These are phyloP conservation scores for Malus hybrid DNA, from an alignment of 331 rosid species.

Conservation along the genomic window DNA sequence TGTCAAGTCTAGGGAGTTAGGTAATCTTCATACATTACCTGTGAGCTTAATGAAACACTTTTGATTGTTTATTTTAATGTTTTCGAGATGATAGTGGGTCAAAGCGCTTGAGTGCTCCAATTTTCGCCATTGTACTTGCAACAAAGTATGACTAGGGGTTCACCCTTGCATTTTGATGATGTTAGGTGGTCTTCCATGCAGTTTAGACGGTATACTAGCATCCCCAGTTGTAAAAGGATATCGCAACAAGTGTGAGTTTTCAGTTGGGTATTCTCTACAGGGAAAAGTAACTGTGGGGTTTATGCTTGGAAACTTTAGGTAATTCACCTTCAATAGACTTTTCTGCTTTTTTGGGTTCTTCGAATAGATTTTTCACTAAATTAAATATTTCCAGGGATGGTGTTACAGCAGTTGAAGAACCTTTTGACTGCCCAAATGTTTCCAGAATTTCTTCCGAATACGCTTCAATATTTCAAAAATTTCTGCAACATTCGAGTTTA, in stretches of 20 bases:
- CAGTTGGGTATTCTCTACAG: slow-evolving; percentile 76
- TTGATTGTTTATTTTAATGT: background rate
- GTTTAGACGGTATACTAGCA: slow-evolving; percentile 72
- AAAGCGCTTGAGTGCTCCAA: slow-evolving; percentile 1
- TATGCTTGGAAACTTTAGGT: slow-evolving; percentile 97
- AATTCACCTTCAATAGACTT: slow-evolving; percentile 10
- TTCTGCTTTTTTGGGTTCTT: background rate
- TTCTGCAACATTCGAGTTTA: slow-evolving; percentile 62
- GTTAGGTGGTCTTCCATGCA: slow-evolving; percentile 91
- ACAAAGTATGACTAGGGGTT: slow-evolving; percentile 6
- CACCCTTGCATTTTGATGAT: slow-evolving; percentile 1
- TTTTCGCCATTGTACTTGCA: background rate
- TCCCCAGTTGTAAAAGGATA: slow-evolving; percentile 83
- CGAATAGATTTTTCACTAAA: background rate
- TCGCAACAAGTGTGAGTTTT: slow-evolving; percentile 94
- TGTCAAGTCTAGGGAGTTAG: slow-evolving; percentile 73
- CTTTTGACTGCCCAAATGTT: slow-evolving; percentile 84
- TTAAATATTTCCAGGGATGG: slow-evolving; percentile 69
- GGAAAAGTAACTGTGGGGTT: slow-evolving; percentile 87
- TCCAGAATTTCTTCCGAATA: slow-evolving; percentile 63
- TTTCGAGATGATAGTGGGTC: background rate
- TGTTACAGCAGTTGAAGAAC: slow-evolving; percentile 91
- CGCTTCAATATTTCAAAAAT: slow-evolving; percentile 82
- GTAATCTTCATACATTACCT: slow-evolving; percentile 28
- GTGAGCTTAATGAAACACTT: background rate